phyloP scores from a whole-genome alignment of 2,329 filamentous ascomycete genomes.

The Colletotrichum sp. region DNA sequence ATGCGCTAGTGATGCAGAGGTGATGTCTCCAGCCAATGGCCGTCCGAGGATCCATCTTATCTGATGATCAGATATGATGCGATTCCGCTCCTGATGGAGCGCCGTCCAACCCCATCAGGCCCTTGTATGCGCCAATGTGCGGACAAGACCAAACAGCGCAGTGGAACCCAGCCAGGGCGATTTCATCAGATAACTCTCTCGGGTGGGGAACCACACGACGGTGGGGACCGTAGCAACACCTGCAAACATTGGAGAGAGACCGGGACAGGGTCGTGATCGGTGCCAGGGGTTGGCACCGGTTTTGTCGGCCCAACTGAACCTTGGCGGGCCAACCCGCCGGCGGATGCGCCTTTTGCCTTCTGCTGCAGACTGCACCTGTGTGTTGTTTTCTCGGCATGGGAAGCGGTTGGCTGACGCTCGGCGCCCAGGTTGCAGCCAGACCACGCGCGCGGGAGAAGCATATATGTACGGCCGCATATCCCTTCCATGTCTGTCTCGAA shows the following conservation, averaged over 20 bases:
- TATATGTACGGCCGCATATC: conserved; percentile 8
- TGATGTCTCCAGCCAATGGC: conserved; percentile 6
- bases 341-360: not conserved
- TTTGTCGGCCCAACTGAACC: conserved; percentile 7
- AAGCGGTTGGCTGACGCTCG: conserved; percentile 15
- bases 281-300: conserved; percentile 8
- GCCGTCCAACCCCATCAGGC: not conserved
- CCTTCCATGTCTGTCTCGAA: not conserved
- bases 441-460: not conserved
- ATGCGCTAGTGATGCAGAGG: conserved; percentile 4
- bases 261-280: not conserved
- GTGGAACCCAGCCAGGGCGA: not conserved
- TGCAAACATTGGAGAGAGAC: not conserved
- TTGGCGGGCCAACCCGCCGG: conserved; percentile 1
- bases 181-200: conserved; percentile 17
- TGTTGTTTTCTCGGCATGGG: not conserved
- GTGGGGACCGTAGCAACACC: not conserved
- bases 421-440: not conserved
- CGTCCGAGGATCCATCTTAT: conserved; percentile 19
- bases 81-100: conserved; percentile 11
- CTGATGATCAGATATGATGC: conserved; percentile 25
- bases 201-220: conserved; percentile 3
- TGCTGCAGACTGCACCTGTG: not conserved
- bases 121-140: not conserved
- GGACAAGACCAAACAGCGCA: not conserved